Conservation (phyloP, 2,329 filamentous ascomycete genomes). For the Aspergillus amoenus region DNA sequence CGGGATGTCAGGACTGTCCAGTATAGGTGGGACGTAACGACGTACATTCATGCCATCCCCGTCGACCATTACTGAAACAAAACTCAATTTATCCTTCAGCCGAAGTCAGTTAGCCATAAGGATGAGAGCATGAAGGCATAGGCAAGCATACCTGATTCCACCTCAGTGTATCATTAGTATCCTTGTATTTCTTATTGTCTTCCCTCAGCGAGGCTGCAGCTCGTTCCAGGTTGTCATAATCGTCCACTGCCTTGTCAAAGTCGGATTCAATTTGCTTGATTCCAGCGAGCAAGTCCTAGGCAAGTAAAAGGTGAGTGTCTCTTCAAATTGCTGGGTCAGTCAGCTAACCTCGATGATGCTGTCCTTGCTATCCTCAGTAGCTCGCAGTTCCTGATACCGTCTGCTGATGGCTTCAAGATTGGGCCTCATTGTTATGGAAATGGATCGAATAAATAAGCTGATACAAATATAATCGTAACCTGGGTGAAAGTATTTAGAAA, state of each 20-base stretch:
- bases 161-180: constrained; percentile 4
- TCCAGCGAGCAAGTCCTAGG: constrained; percentile 15
- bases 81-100: constrained; percentile 20
- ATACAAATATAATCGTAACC: no score
- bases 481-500: no score
- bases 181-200: background rate
- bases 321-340: background rate
- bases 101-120: no score
- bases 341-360: constrained; percentile 17
- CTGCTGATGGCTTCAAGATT: background rate
- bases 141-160: constrained; percentile 12
- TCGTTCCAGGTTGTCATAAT: constrained; percentile 5
- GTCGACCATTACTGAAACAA: constrained; percentile 39
- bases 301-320: background rate
- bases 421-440: background rate
- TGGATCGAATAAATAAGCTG: no score
- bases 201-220: background rate
- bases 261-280: constrained; percentile 10
- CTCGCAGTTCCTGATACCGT: constrained; percentile 5
- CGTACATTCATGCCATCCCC: constrained; percentile 42
- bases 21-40: background rate
- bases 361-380: constrained; percentile 19
- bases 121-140: background rate
- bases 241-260: constrained; percentile 7
- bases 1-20: background rate